Percentiles rank a stretch among this genome's conserved stretches.
Evolutionary conservation across 2,329 filamentous ascomycete species (phyloP).

Genomic region (Cladophialophora psammophila): DNA sequence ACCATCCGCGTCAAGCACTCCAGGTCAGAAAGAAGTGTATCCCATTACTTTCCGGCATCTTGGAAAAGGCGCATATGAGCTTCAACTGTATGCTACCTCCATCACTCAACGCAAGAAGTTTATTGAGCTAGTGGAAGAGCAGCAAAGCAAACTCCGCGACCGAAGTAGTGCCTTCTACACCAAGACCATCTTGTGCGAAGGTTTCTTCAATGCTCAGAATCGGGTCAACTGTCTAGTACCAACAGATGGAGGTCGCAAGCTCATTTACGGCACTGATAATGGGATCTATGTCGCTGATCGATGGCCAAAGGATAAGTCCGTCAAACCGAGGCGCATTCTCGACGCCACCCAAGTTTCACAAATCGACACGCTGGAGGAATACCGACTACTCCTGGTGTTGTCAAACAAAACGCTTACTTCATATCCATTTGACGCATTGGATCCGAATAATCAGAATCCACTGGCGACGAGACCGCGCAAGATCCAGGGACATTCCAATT

Average conservation of each 20-base stretch:
- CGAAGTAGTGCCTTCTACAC: constrained; percentile 73
- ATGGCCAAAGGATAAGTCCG: constrained; percentile 78
- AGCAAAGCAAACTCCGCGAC: constrained; percentile 85
- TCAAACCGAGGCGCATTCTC: constrained; percentile 80
- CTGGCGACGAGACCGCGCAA: constrained; percentile 88
- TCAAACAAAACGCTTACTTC: constrained; percentile 93
- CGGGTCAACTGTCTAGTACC: constrained; percentile 94
- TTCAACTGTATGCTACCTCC: constrained; percentile 86
- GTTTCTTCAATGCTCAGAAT: constrained; percentile 89
- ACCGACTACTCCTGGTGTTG: constrained; percentile 86
- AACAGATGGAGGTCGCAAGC: constrained; percentile 94
- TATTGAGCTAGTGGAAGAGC: constrained; percentile 92
- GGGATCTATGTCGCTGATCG: constrained; percentile 93
- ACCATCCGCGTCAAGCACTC: constrained; percentile 54
- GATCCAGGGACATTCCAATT: constrained; percentile 96
- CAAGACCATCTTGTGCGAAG: constrained; percentile 74
- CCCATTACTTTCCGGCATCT: constrained; percentile 97
- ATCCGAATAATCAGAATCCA: constrained; percentile 76
- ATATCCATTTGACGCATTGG: constrained; percentile 85
- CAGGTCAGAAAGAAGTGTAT: constrained; percentile 74
- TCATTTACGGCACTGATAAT: constrained; percentile 92
- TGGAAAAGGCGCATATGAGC: constrained; percentile 92
- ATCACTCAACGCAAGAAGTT: constrained; percentile 91
- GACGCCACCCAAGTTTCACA: constrained; percentile 90
- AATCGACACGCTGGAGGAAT: constrained; percentile 94